Percentiles rank a stretch among this genome's conserved stretches.
Conservation (phyloP, 2,329 filamentous ascomycete genomes). For the Daldinia eschscholtzii region DNA sequence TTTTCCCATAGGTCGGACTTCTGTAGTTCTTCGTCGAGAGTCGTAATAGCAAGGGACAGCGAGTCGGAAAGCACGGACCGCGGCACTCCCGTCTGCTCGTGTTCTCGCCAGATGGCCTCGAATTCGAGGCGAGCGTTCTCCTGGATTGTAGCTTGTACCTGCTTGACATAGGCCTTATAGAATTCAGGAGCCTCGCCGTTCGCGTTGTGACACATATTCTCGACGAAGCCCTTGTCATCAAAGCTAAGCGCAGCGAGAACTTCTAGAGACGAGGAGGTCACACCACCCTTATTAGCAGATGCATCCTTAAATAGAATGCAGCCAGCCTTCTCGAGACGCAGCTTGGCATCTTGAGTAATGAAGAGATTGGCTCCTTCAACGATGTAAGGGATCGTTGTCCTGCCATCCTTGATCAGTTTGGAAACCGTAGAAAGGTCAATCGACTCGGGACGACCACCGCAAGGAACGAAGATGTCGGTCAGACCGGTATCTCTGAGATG, state of each 20-base stretch:
- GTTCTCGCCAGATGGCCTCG: conserved; percentile 97
- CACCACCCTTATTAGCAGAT: conserved; percentile 97
- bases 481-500: conserved; percentile 83
- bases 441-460: conserved; percentile 94
- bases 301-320: conserved; percentile 98
- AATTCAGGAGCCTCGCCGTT: conserved; percentile 83
- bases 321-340: conserved; percentile 93
- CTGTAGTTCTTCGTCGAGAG: conserved; percentile 95
- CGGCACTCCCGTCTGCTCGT: conserved; percentile 81
- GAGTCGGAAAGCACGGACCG: conserved; percentile 92
- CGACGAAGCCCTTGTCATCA: conserved; percentile 86
- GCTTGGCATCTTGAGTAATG: conserved; percentile 97
- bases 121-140: conserved; percentile 95
- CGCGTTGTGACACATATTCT: conserved; percentile 91
- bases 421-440: conserved; percentile 88
- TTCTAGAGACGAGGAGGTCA: conserved; percentile 96
- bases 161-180: conserved; percentile 92
- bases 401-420: conserved; percentile 91
- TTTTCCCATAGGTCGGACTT: conserved; percentile 93
- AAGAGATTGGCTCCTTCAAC: conserved; percentile 98
- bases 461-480: conserved; percentile 94
- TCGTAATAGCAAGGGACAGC: conserved; percentile 93
- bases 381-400: conserved; percentile 89
- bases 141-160: conserved; percentile 91
- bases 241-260: conserved; percentile 95